Percentiles rank a stretch among this genome's conserved stretches.
Conservation (phyloP, 2,329 filamentous ascomycete genomes). For the Dryadomyces quercivorus region DNA sequence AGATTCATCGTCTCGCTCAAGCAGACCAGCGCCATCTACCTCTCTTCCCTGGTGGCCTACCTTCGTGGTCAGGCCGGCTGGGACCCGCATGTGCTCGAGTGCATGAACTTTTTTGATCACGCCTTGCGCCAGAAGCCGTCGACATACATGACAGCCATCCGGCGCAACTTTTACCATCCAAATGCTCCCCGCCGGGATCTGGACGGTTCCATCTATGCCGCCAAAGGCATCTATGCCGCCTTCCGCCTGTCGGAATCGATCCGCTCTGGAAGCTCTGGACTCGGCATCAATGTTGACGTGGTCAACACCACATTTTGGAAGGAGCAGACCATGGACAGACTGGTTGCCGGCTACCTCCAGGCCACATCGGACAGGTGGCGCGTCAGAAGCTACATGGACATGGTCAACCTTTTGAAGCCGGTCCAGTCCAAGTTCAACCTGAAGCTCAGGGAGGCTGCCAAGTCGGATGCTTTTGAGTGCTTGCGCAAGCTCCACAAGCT, state of each 20-base stretch:
- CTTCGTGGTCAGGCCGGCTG: constrained; percentile 47
- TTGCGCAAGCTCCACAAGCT: constrained; percentile 42
- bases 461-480: constrained; percentile 40
- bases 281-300: constrained; percentile 82
- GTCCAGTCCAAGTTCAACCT: constrained; percentile 12
- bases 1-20: constrained; percentile 49
- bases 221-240: constrained; percentile 83
- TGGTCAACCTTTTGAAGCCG: constrained; percentile 24
- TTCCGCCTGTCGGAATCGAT: constrained; percentile 57
- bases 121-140: constrained; percentile 71
- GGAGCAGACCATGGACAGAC: constrained; percentile 24
- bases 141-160: constrained; percentile 54
- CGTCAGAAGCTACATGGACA: constrained; percentile 12
- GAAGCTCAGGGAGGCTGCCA: constrained; percentile 15
- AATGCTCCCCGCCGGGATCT: constrained; percentile 38
- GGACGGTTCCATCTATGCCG: constrained; percentile 49
- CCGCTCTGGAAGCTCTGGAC: constrained; percentile 36
- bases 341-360: constrained; percentile 20
- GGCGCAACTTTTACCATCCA: constrained; percentile 67
- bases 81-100: constrained; percentile 58
- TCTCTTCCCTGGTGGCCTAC: constrained; percentile 55
- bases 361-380: constrained; percentile 14
- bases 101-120: constrained; percentile 83
- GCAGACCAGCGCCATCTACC: constrained; percentile 54
- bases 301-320: constrained; percentile 86